A percentile compares a stretch with the other conserved stretches of the same genome.
Conservation (phyloP, 805 yeast species). For the Limtongia smithiae region DNA sequence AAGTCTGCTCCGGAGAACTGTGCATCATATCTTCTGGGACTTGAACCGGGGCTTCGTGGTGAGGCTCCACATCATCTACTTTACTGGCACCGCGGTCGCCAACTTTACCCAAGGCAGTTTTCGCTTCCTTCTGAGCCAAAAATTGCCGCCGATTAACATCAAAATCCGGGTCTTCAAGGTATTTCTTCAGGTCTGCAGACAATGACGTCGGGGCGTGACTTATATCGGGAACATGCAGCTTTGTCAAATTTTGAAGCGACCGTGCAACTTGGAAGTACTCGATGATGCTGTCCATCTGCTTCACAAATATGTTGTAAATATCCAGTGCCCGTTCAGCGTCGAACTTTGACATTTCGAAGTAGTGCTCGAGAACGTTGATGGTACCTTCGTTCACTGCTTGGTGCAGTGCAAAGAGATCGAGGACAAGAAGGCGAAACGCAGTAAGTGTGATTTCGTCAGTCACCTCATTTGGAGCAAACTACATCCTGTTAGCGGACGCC, state of each 20-base stretch:
- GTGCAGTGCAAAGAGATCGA: conserved; percentile 79
- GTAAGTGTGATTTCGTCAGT: conserved; percentile 80
- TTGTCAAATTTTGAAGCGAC: conserved; percentile 79
- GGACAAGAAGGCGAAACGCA: conserved; percentile 83
- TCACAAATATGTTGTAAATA: conserved; percentile 80
- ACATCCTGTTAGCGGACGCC: not conserved
- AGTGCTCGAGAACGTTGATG: conserved; percentile 86
- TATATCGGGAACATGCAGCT: conserved; percentile 89
- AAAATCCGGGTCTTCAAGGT: conserved; percentile 79
- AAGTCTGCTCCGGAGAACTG: conserved; percentile 20
- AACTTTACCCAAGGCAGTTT: conserved; percentile 31
- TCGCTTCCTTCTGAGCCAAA: conserved; percentile 58
- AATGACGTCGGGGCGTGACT: conserved; percentile 96
- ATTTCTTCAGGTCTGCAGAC: conserved; percentile 81
- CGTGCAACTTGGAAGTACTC: conserved; percentile 85
- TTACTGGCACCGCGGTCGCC: conserved; percentile 3
- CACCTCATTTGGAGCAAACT: conserved; percentile 71
- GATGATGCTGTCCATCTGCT: conserved; percentile 81
- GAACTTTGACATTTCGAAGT: conserved; percentile 80
- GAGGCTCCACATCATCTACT: conserved; percentile 33
- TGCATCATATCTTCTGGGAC: not conserved
- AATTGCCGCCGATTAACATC: conserved; percentile 76
- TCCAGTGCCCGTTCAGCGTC: conserved; percentile 86
- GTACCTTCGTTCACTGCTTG: conserved; percentile 95
- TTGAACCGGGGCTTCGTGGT: conserved; percentile 15